A percentile compares a stretch with the other conserved stretches of the same genome.
These are phyloP conservation scores for Casuarina cunninghamiana DNA, from an alignment of 306 rosid genomes.

Conservation along the genomic window DNA sequence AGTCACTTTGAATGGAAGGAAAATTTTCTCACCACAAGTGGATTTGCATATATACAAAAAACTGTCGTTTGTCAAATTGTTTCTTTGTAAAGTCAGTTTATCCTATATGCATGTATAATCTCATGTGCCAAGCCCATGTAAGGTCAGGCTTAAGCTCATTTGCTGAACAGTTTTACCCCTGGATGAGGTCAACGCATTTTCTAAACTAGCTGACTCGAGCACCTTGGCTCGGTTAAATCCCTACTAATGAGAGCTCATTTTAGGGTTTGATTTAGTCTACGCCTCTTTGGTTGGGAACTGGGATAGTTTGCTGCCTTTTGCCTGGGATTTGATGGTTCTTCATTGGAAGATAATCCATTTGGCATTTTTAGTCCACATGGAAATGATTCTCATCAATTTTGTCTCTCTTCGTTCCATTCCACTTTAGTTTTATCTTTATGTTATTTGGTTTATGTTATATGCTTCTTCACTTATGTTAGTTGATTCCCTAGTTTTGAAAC, in stretches of 20 bases:
- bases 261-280: not conserved
- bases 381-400: not conserved
- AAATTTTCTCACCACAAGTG: no score
- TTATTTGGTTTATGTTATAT: not conserved
- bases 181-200: not conserved
- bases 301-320: not conserved
- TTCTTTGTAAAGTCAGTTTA: not conserved
- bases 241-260: not conserved
- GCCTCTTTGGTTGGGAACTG: not conserved
- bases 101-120: not conserved
- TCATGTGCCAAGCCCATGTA: not conserved
- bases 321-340: constrained; percentile 1
- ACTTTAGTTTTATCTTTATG: not conserved
- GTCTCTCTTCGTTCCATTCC: not conserved
- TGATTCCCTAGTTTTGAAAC: constrained; percentile 11
- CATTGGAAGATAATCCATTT: not conserved
- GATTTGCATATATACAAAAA: no score
- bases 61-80: no score
- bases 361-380: not conserved
- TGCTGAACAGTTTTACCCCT: not conserved
- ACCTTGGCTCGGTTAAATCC: not conserved
- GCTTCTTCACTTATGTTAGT: constrained; percentile 4
- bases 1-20: no score
- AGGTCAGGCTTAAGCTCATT: not conserved
- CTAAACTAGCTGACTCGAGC: not conserved